phyloP scores from a whole-genome alignment of 306 rosid species.

The Prunus salicina region DNA sequence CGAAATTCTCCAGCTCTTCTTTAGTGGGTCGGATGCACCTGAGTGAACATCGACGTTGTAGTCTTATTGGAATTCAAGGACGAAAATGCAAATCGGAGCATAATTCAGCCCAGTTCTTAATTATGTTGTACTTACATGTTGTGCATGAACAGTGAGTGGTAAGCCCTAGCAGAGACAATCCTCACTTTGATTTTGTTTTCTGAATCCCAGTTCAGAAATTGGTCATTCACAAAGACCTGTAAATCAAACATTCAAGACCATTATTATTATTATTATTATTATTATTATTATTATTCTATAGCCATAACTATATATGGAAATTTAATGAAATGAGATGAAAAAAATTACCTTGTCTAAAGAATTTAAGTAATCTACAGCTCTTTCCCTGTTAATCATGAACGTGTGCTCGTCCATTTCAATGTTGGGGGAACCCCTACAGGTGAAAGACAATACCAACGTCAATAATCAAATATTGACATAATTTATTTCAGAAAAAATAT shows the following conservation, averaged over 20 bases:
- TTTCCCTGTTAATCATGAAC: constrained; percentile 75
- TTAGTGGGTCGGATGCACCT: constrained; percentile 88
- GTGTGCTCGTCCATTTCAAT: constrained; percentile 84
- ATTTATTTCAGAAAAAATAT: too few species aligned
- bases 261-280: neutral
- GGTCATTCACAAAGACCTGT: constrained; percentile 79
- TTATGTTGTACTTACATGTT: constrained; percentile 65
- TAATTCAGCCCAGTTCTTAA: too few species aligned
- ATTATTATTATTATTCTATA: neutral
- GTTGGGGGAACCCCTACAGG: constrained; percentile 80
- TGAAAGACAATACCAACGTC: too few species aligned
- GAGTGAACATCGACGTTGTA: too few species aligned
- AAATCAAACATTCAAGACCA: constrained; percentile 8
- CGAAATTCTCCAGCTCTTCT: constrained; percentile 81
- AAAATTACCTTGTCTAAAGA: constrained; percentile 66
- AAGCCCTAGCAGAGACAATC: constrained; percentile 82
- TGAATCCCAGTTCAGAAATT: constrained; percentile 87
- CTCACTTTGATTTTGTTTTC: constrained; percentile 73
- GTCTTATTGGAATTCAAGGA: too few species aligned
- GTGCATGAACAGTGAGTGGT: constrained; percentile 89
- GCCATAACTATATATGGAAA: neutral
- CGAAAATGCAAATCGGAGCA: too few species aligned
- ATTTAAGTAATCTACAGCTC: constrained; percentile 89
- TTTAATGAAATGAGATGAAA: neutral
- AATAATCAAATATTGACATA: too few species aligned